Base-by-base conservation (phyloP, 495 filamentous ascomycete genomes). In the Parathielavia hyrcaniae region DNA sequence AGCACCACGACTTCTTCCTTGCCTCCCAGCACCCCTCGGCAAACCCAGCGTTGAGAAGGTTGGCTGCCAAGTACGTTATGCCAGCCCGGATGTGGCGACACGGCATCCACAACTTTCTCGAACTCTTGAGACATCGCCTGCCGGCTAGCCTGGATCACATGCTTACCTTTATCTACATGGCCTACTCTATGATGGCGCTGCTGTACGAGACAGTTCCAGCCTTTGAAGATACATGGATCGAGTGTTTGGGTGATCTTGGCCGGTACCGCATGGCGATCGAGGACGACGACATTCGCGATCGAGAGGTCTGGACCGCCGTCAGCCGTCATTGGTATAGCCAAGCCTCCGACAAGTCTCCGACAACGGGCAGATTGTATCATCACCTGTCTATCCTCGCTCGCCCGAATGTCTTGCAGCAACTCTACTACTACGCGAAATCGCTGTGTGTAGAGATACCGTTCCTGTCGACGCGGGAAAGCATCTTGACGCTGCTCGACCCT, bases 181-280 rank as follows among this genome's bases (percentile, higher is more conserved):
- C n/a, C n/a, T n/a, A n/a, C n/a, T n/a, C n/a, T n/a, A n/a, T n/a
- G n/a, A n/a, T n/a, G n/a, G n/a, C n/a, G n/a, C n/a, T n/a, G n/a
- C n/a, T n/a, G n/a, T n/a, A n/a, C n/a, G n/a, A n/a, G 65, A 90
- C 86, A 0, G 86, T 91, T 0, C 79, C 85, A 3, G 71, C 78
- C 0, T 95, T 91, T 63, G 80, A 86, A 59, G 87, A 91, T 48
- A 95, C 86, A 0, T 96, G 91, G 91, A 87, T 95, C 26, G 91
- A 96, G 61, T 95, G 89, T 63, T 75, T 96, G 0, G 90, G 90
- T 0, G 89, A 93, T 67, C 69, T 93, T 4, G 86, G 82, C 0
- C 70, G 75, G 5, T 78, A 78, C 43, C 55, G 75, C 0, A 91
- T 92, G 87, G 87, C 87, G 1, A 84, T 91, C 30, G 87, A 92